Evolutionary conservation across 2,329 filamentous ascomycete genomes (phyloP).

Genomic region (Pezicula carpinea): DNA sequence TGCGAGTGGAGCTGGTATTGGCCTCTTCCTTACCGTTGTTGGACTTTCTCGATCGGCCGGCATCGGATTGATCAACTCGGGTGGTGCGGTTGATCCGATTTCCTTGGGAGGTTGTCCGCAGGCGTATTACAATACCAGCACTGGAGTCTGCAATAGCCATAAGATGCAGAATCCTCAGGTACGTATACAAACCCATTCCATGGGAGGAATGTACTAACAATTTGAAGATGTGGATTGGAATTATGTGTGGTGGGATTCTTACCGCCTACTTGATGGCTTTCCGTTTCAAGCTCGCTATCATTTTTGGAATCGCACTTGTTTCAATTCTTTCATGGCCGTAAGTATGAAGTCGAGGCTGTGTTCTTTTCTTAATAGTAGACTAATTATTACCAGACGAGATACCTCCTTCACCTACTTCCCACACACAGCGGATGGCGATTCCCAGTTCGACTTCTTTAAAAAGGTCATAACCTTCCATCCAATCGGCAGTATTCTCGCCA

Average conservation of each 20-base stretch:
- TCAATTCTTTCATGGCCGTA: constrained; percentile 68
- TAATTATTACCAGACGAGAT: constrained; percentile 40
- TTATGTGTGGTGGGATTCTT: constrained; percentile 73
- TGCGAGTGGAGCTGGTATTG: constrained; percentile 57
- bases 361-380: background rate
- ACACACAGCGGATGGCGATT: constrained; percentile 54
- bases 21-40: constrained; percentile 56
- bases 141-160: constrained; percentile 45
- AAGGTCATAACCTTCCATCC: constrained; percentile 65
- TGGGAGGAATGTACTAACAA: background rate
- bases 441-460: constrained; percentile 66
- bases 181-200: constrained; percentile 12
- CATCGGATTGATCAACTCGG: constrained; percentile 76
- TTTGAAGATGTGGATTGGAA: constrained; percentile 69
- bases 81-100: constrained; percentile 57
- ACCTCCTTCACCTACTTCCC: constrained; percentile 69
- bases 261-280: constrained; percentile 75
- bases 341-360: constrained; percentile 25
- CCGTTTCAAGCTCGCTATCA: constrained; percentile 66
- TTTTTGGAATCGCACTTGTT: constrained; percentile 64
- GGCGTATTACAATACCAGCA: constrained; percentile 40
- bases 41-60: constrained; percentile 70
- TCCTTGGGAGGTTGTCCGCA: constrained; percentile 67
- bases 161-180: constrained; percentile 73
- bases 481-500: constrained; percentile 54